Base-by-base conservation (phyloP, 2,329 filamentous ascomycete genomes). In the Fusarium brevicatenulatum region DNA sequence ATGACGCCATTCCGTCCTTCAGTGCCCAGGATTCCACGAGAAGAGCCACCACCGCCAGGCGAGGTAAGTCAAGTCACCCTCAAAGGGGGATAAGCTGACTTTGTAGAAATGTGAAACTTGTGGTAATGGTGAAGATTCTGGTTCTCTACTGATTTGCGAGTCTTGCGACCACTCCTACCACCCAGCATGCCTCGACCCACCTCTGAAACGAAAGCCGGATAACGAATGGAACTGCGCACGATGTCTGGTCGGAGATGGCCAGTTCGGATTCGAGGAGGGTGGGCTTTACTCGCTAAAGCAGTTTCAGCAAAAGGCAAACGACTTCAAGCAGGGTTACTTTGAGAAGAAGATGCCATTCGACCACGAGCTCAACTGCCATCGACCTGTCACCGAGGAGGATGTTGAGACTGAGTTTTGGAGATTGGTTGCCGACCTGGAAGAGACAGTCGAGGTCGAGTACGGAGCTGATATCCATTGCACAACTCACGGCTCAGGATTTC, bases 391-490 rank as follows among this genome's bases (percentile, higher is more conserved):
- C 0, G 96, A 99, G 80, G 95, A 98, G 71, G 96, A 98, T 74
- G 94, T 99, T 8, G 96, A 99, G 82, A 91, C 91, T 25, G 96
- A 99, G 80, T 99, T 99, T 81, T 99, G 96, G 96, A 90, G 94
- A 76, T 88, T 98, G 13, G 96, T 98, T 1, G 94, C 96, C 53
- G 97, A 95, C 77, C 88, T 98, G 56, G 95, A 97, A 70, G 96
- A 98, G 81, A 97, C 95, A 0, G 95, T 98, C 3, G 96, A 98
- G 81, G 96, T 99, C 5, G 96, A 99, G 80, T 99, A 99, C 78
- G 96, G 96, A 43, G 96, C 96, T 15, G 96, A 99, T 78, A 98
- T 99, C 59, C 96, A 99, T 81, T 98, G 95, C 57, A 98, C 96
- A 0, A 99, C 96, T 0, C 96, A 99, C 79, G 96, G 96, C 13